A percentile compares a stretch with the other conserved stretches of the same genome.
phyloP scores from a whole-genome alignment of 1,284 basidiomycete species.

The Apiotrichum brassicae region DNA sequence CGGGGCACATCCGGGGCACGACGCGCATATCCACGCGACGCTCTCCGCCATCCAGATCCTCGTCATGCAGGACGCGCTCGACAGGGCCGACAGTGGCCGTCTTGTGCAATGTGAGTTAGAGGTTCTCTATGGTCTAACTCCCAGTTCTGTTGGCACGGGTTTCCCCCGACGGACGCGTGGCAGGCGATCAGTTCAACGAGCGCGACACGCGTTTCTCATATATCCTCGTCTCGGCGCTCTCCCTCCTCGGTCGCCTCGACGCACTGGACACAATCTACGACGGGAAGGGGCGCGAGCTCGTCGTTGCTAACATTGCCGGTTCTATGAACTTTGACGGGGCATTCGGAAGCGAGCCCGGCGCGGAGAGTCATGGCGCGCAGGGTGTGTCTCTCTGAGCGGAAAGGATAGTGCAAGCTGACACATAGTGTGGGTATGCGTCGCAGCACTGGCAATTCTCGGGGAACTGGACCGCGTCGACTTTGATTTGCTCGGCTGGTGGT shows the following conservation, averaged over 20 bases:
- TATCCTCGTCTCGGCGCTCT: slow-evolving; percentile 73
- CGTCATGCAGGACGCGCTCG: slow-evolving; percentile 72
- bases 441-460: slow-evolving; percentile 77
- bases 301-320: slow-evolving; percentile 64
- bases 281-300: slow-evolving; percentile 51
- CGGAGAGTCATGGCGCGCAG: slow-evolving; percentile 88
- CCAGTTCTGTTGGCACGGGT: slow-evolving; percentile 77
- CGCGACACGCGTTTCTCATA: slow-evolving; percentile 87
- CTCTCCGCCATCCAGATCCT: slow-evolving; percentile 90
- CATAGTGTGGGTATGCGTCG: slow-evolving; percentile 83
- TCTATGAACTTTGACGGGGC: slow-evolving; percentile 95
- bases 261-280: slow-evolving; percentile 53
- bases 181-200: slow-evolving; percentile 86
- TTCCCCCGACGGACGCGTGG: slow-evolving; percentile 72
- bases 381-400: slow-evolving; percentile 51
- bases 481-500: slow-evolving; percentile 79
- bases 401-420: background rate
- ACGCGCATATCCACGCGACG: slow-evolving; percentile 81
- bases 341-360: slow-evolving; percentile 75
- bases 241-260: slow-evolving; percentile 66
- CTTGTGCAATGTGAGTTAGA: slow-evolving; percentile 64
- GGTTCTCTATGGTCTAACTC: background rate
- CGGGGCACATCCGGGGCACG: slow-evolving; percentile 85
- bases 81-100: slow-evolving; percentile 60
- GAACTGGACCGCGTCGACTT: slow-evolving; percentile 69